These are phyloP conservation scores for Chlorella sp. DNA, from an alignment of 139 green algal species.

Conservation along the genomic window DNA sequence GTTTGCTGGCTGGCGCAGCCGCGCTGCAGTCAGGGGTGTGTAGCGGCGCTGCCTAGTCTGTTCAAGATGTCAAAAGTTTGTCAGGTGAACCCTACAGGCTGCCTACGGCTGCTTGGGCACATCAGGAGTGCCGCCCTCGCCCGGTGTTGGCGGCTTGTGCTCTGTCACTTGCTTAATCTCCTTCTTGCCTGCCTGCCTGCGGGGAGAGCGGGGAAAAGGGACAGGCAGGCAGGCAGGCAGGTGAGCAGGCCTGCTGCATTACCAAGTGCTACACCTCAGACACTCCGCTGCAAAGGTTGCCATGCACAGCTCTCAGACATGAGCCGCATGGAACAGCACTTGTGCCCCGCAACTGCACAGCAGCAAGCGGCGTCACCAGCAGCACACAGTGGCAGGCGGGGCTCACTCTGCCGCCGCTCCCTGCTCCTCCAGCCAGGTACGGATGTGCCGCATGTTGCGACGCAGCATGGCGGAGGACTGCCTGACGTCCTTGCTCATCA, in stretches of 20 bases:
- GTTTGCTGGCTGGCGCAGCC: background rate
- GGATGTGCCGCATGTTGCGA: slow-evolving; percentile 58
- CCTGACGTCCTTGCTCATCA: slow-evolving; percentile 62
- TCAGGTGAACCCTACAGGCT: background rate
- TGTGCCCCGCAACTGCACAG: background rate
- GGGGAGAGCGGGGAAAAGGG: background rate
- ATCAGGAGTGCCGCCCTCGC: slow-evolving; percentile 5
- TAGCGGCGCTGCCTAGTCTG: background rate
- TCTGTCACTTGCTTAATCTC: slow-evolving; percentile 47
- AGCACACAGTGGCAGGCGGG: background rate
- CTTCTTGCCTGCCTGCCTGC: slow-evolving; percentile 40
- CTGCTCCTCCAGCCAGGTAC: slow-evolving; percentile 60
- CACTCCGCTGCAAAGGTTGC: too few species aligned
- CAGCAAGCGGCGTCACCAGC: background rate
- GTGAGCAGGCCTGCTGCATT: too few species aligned
- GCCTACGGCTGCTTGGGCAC: background rate
- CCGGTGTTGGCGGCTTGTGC: slow-evolving; percentile 11
- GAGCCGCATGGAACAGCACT: too few species aligned
- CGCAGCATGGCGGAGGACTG: slow-evolving; percentile 46
- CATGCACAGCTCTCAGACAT: too few species aligned
- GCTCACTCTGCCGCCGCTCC: slow-evolving; percentile 53
- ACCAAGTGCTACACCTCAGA: too few species aligned
- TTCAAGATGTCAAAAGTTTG: background rate
- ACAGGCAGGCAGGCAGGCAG: background rate
- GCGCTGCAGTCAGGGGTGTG: background rate